phyloP scores from a whole-genome alignment of 1,284 basidiomycete species.

The Pseudozyma pruni region DNA sequence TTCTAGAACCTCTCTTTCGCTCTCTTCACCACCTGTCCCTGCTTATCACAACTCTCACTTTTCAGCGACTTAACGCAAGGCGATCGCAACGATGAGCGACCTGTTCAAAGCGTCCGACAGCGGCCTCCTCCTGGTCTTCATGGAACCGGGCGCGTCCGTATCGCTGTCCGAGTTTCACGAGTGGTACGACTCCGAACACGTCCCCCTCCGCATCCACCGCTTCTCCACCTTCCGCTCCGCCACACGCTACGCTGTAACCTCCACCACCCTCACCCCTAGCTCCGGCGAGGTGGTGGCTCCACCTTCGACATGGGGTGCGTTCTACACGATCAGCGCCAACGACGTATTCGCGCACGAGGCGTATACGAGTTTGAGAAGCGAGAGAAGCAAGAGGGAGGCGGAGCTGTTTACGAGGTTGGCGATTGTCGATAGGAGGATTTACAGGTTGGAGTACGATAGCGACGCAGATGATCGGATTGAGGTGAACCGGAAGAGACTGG shows the following conservation, averaged over 20 bases:
- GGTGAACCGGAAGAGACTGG: conserved; percentile 1
- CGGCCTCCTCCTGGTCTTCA: conserved; percentile 64
- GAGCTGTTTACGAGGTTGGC: conserved; percentile 65
- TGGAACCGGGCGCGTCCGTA: conserved; percentile 58
- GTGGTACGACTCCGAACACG: conserved; percentile 70
- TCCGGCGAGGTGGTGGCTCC: conserved; percentile 9
- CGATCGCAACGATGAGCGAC: not conserved
- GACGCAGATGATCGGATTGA: conserved; percentile 14
- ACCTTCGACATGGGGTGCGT: conserved; percentile 58
- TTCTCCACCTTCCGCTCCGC: conserved; percentile 34
- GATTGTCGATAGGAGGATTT: conserved; percentile 68
- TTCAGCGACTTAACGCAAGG: too few species aligned
- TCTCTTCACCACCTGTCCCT: too few species aligned
- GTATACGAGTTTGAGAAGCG: conserved; percentile 65
- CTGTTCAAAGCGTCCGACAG: conserved; percentile 35
- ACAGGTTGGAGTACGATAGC: conserved; percentile 56
- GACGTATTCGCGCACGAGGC: conserved; percentile 60
- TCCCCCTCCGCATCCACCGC: conserved; percentile 64
- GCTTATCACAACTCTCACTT: too few species aligned
- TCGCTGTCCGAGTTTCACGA: conserved; percentile 64
- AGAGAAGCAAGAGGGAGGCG: conserved; percentile 67
- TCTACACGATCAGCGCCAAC: conserved; percentile 66
- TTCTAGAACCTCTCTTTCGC: not conserved
- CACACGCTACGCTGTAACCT: conserved; percentile 19
- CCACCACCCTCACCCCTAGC: not conserved